Conservation (phyloP, 176 grass and related monocot species). For the Rhynchospora tenuis region DNA sequence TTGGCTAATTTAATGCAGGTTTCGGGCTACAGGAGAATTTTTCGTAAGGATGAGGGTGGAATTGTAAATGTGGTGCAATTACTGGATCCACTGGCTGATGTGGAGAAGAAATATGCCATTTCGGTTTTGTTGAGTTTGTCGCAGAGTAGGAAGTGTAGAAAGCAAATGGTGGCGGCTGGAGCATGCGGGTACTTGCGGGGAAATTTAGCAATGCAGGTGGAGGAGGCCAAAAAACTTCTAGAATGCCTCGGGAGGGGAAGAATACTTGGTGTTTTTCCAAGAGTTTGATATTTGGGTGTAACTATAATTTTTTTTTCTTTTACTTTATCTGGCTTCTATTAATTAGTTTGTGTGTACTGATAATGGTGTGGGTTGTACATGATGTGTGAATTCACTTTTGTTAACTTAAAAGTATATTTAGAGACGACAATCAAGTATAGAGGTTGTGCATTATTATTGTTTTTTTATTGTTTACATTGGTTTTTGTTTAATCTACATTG, state of each 20-base stretch:
- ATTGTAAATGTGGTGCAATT: slow-evolving; percentile 65
- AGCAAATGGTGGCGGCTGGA: slow-evolving; percentile 75
- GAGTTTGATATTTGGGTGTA: slow-evolving; percentile 38
- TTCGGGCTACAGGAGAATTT: slow-evolving; percentile 38
- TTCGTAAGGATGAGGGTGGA: slow-evolving; percentile 61
- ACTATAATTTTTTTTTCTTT: not conserved
- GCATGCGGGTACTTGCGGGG: slow-evolving; percentile 68
- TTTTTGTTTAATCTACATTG: not conserved
- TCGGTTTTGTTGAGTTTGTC: slow-evolving; percentile 42
- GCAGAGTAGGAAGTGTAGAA: slow-evolving; percentile 57
- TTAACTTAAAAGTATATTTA: slow-evolving; percentile 13
- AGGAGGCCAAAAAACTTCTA: slow-evolving; percentile 70
- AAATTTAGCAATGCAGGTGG: slow-evolving; percentile 45
- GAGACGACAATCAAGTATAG: slow-evolving; percentile 8
- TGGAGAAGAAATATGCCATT: slow-evolving; percentile 49
- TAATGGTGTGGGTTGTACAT: slow-evolving; percentile 24
- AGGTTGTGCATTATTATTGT: not conserved
- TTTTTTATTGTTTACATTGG: not conserved
- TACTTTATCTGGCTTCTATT: not conserved
- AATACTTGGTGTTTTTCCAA: slow-evolving; percentile 80
- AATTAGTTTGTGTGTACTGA: slow-evolving; percentile 12
- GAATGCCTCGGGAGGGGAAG: slow-evolving; percentile 64
- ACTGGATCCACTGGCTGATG: slow-evolving; percentile 42
- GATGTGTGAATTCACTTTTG: slow-evolving; percentile 10
- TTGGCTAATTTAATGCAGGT: slow-evolving; percentile 40